phyloP scores from a whole-genome alignment of 2,329 filamentous ascomycete species.

The Sclerotinia borealis region DNA sequence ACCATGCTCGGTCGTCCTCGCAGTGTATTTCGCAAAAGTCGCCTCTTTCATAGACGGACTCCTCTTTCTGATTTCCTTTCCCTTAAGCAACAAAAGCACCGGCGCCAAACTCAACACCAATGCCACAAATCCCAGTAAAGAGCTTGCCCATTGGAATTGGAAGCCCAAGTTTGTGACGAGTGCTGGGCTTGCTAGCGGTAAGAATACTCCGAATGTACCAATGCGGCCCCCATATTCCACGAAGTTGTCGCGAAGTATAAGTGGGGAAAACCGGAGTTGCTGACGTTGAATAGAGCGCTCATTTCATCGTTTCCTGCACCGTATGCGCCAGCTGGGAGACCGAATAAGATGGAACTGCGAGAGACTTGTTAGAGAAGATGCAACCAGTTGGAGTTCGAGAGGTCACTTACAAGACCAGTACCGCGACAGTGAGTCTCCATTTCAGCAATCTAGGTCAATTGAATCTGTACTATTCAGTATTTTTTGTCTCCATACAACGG shows the following conservation, averaged over 20 bases:
- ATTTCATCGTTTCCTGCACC: constrained; percentile 34
- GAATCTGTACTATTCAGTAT: background rate
- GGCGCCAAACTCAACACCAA: constrained; percentile 17
- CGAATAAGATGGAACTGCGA: constrained; percentile 34
- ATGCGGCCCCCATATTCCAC: constrained; percentile 39
- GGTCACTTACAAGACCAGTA: background rate
- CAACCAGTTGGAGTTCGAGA: background rate
- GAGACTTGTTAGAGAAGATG: background rate
- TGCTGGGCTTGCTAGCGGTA: constrained; percentile 1
- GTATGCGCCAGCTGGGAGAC: constrained; percentile 29
- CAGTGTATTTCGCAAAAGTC: background rate
- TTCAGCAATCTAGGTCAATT: constrained; percentile 1
- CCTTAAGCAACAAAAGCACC: constrained; percentile 37
- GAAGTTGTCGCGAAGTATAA: constrained; percentile 37
- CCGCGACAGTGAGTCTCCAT: constrained; percentile 2
- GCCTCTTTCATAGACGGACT: constrained; percentile 36
- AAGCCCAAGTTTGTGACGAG: background rate
- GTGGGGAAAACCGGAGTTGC: constrained; percentile 35
- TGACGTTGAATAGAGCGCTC: constrained; percentile 31
- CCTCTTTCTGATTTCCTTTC: constrained; percentile 35
- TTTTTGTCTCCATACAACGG: background rate
- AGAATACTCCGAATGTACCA: constrained; percentile 23
- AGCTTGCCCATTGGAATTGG: constrained; percentile 7
- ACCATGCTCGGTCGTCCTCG: background rate
- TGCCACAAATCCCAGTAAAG: background rate